Base-by-base conservation (phyloP, 2,329 filamentous ascomycete genomes). In the Penicillium sp. region DNA sequence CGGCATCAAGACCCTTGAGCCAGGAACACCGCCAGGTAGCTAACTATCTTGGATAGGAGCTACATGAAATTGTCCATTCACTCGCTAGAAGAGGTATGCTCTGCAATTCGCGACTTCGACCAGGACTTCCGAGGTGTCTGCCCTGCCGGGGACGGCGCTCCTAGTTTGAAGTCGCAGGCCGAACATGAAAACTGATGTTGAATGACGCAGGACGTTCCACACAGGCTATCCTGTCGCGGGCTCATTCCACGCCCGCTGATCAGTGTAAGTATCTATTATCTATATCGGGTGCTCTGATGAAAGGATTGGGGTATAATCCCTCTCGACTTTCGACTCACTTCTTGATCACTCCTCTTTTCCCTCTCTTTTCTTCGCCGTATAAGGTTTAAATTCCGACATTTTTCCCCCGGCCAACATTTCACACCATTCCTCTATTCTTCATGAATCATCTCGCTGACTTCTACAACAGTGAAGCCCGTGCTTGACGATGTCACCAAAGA, bases 181-280 rank as follows among this genome's bases (percentile, higher is more conserved):
- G 47, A 50, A 44, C 23, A 49, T 41, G n/a, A 34, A 41, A 19
- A 25, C 53, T 64, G 41, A 61, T 56, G 11, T 41, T 41, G 41
- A 45, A 41, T 21, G 51, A 21, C 34, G 58, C 57, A 84, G 89
- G 90, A 62, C 86, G 90, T 67, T 87, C 86, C 60, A 88, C 89
- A 23, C 90, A 93, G 69, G 91, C 92, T 44, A 84, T 92, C 53
- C 84, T 97, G 50, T 94, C 93, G 38, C 84, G 91, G 70, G 91
- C 94, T 49, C 94, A 99, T 76, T 94, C 92, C 2, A 96, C 92
- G 5, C 87, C 91, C 13, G 84, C 87, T 25, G 73, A 79, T 56
- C 78, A 86, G 46, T 73, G 87, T 88, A 72, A 70, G 84, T 77
- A 21, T 40, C 34, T 40, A 34, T 46, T 76, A 23, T 41, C 31